Evolutionary conservation across 805 yeast species (phyloP), one percentile per base, ranked within the genome.

Genomic region (Yamadazyma philogaea): DNA sequence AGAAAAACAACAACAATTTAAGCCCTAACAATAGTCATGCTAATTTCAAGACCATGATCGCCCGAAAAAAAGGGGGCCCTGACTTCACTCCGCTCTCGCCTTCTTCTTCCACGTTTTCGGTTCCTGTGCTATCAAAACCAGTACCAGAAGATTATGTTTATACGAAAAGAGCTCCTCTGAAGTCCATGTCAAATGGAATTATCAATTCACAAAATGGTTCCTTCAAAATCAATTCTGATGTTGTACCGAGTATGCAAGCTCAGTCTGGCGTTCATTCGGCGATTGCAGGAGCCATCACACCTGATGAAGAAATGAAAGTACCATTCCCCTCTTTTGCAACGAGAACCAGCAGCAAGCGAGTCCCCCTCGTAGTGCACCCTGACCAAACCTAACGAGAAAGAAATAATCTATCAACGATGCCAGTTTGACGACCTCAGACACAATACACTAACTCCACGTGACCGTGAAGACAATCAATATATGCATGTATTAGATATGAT

Each of bases 321-420:
- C 42, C 47, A 1, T 43, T 48, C 15, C 48, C 50, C 17, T 34
- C 38, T 8, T 31, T 42, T 4, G 24, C 28, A 26, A 11, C 34
- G 8, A 12, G 16, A 10, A 11, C 24, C 39, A 11, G 30, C 37
- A 19, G 36, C 8, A 28, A 28, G 19, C 30, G 31, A 15, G 24
- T 41, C 5, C 55, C 57, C 3, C 36, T 55, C 16, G 41, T 52
- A 17, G 43, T 52, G 6, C 53, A 47, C 21, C 52, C 59, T 10
- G 41, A 35, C n/a, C n/a, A n/a, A n/a, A n/a, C n/a, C n/a, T n/a
- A n/a, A n/a, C n/a, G n/a, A n/a, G n/a, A n/a, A n/a, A n/a, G n/a
- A n/a, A n/a, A n/a, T n/a, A n/a, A n/a, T n/a, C n/a, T n/a, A n/a
- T n/a, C n/a, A n/a, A n/a, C n/a, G n/a, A n/a, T n/a, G n/a, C n/a